phyloP scores from a whole-genome alignment of 495 filamentous ascomycete genomes.

The Bathelium albidoporum region DNA sequence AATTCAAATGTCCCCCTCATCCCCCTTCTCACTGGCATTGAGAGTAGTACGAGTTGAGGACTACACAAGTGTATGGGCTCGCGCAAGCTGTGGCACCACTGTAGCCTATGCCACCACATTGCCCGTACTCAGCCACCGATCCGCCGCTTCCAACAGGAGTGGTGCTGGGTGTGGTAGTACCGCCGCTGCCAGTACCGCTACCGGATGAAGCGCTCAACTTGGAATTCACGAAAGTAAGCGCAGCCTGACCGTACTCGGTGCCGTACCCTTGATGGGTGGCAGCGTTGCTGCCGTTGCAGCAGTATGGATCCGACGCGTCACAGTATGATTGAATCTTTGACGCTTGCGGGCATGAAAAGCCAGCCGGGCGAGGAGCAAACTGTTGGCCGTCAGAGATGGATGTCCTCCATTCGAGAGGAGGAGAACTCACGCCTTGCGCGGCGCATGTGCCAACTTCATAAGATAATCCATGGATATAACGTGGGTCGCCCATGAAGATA shows the following conservation, averaged over 20 bases:
- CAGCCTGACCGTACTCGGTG: slow-evolving; percentile 46
- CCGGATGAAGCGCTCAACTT: slow-evolving; percentile 26
- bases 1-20: neutral
- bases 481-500: slow-evolving; percentile 55
- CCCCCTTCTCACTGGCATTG: slow-evolving; percentile 8
- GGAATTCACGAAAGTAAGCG: slow-evolving; percentile 44
- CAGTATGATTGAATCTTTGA: slow-evolving; percentile 51
- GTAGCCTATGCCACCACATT: slow-evolving; percentile 18
- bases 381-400: slow-evolving; percentile 9
- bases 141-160: neutral
- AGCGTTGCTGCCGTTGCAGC: slow-evolving; percentile 50
- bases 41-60: slow-evolving; percentile 17
- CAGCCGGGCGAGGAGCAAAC: slow-evolving; percentile 48
- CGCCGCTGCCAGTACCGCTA: neutral
- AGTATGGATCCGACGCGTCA: slow-evolving; percentile 52
- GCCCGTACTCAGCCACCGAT: slow-evolving; percentile 2
- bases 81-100: slow-evolving; percentile 16
- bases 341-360: slow-evolving; percentile 44
- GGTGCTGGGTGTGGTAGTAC: neutral
- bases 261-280: slow-evolving; percentile 50
- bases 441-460: slow-evolving; percentile 53
- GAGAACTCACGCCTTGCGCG: slow-evolving; percentile 43
- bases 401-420: neutral
- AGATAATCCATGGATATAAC: slow-evolving; percentile 40
- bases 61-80: slow-evolving; percentile 11